phyloP scores from a whole-genome alignment of 2,329 filamentous ascomycete species.

The Zymoseptoria pseudotritici region DNA sequence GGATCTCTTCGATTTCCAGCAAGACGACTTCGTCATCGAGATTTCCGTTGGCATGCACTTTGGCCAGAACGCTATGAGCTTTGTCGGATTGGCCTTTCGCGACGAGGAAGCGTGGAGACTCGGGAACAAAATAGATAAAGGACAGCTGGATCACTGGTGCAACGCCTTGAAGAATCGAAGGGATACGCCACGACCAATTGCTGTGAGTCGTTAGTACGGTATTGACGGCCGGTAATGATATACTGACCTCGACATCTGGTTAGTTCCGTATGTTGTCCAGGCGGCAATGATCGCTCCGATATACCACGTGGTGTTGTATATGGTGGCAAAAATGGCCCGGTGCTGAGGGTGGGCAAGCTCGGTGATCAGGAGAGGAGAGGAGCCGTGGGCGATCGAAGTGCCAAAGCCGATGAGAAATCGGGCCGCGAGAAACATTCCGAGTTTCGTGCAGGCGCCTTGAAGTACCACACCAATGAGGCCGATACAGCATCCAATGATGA shows the following conservation, averaged over 20 bases:
- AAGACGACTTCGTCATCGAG: conserved; percentile 39
- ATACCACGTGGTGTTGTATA: conserved; percentile 42
- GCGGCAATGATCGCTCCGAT: conserved; percentile 40
- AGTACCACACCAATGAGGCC: conserved; percentile 41
- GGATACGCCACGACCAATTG: conserved; percentile 48
- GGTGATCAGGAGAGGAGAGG: conserved; percentile 26
- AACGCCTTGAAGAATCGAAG: conserved; percentile 46
- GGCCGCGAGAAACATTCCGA: conserved; percentile 40
- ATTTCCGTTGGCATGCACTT: conserved; percentile 46
- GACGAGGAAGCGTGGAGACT: conserved; percentile 54
- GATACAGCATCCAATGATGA: conserved; percentile 41
- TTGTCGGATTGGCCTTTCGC: conserved; percentile 45
- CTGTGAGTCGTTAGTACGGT: not conserved
- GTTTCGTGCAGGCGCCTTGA: conserved; percentile 34
- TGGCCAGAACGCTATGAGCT: conserved; percentile 45
- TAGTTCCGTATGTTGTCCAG: conserved; percentile 42
- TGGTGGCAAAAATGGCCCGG: conserved; percentile 42
- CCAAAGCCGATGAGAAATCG: conserved; percentile 35
- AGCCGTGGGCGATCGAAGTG: conserved; percentile 34
- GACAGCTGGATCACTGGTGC: conserved; percentile 40
- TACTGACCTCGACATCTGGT: conserved; percentile 27
- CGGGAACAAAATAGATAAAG: conserved; percentile 48
- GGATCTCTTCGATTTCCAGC: conserved; percentile 45
- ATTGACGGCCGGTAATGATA: not conserved
- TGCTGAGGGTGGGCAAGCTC: conserved; percentile 45